Percentiles rank a stretch among this genome's conserved stretches.
Conservation (phyloP, 129 eudicot species). For the carrot (Daucus carota) region DH1_v3.0 NC_030386.2:31276001-31276500, state of each 20-base stretch:
- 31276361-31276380: background rate
- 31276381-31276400: background rate
- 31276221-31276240: background rate
- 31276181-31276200: background rate
- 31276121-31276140: too few relatives aligned
- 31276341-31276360: background rate
- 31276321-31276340: background rate
- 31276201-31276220: background rate
- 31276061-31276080: too few relatives aligned
- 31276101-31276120: too few relatives aligned
- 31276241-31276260: background rate
- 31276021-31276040: too few relatives aligned
- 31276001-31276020: too few relatives aligned
- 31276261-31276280: background rate
- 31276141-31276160: too few relatives aligned
- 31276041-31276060: too few relatives aligned
- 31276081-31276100: too few relatives aligned
- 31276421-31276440: background rate
- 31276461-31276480: background rate
- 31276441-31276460: background rate
- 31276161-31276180: too few relatives aligned
- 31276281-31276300: background rate
- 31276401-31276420: background rate
- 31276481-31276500: background rate
- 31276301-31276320: background rate